phyloP scores from a whole-genome alignment of 1,284 basidiomycete species.

The Chalciporus piperatoides region DNA sequence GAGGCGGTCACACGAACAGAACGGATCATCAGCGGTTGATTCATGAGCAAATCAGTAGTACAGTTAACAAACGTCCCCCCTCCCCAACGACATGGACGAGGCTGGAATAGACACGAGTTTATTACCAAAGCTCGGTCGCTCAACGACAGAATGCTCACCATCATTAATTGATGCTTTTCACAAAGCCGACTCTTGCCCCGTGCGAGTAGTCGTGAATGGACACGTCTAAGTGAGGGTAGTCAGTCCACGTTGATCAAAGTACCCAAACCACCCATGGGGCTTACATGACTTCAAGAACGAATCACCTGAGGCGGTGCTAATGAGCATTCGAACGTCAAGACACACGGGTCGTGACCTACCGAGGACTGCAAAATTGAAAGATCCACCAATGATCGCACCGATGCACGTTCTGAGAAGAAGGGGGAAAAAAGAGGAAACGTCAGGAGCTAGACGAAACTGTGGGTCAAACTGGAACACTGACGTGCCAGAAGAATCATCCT shows the following conservation, averaged over 20 bases:
- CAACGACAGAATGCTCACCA: not conserved
- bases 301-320: constrained; percentile 39
- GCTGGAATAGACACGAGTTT: not conserved
- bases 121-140: not conserved
- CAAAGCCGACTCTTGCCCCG: constrained; percentile 54
- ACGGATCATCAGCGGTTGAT: not conserved
- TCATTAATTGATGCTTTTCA: constrained; percentile 47
- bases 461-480: constrained; percentile 24
- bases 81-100: not conserved
- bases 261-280: constrained; percentile 19
- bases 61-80: not conserved
- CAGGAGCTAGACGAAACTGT: not conserved
- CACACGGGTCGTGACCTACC: constrained; percentile 5
- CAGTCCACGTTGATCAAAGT: not conserved
- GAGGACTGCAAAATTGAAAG: constrained; percentile 5
- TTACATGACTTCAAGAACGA: constrained; percentile 69
- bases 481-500: constrained; percentile 22
- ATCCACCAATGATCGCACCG: constrained; percentile 61
- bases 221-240: constrained; percentile 43
- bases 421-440: no score
- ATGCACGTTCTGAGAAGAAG: constrained; percentile 50
- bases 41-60: not conserved
- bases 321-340: not conserved
- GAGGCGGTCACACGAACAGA: not conserved
- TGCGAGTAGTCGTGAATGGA: constrained; percentile 57